Evolutionary conservation across 2,329 filamentous ascomycete species (phyloP).

Genomic region (Talaromyces sp.): DNA sequence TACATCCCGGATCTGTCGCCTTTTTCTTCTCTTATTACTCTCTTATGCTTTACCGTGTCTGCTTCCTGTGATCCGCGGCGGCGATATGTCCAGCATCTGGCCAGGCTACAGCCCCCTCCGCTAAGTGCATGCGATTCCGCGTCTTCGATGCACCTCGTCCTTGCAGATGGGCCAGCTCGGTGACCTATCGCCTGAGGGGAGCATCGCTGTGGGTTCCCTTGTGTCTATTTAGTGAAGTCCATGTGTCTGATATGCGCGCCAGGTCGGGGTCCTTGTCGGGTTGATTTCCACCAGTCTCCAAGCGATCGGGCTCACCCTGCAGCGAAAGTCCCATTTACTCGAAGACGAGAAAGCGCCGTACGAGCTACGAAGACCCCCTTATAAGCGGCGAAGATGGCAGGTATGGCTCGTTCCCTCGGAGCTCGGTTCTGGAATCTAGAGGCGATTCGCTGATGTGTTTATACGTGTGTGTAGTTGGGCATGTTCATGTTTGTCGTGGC

Average conservation of each 20-base stretch:
- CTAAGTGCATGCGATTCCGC: conserved; percentile 7
- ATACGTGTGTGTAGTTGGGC: conserved; percentile 50
- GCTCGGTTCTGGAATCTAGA: neutral
- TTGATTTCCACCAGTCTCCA: conserved; percentile 91
- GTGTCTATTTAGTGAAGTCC: neutral
- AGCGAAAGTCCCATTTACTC: conserved; percentile 95
- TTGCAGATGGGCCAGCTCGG: conserved; percentile 63
- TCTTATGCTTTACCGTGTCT: neutral
- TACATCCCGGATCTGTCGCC: neutral
- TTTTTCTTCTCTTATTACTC: neutral
- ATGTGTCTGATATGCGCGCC: conserved; percentile 7
- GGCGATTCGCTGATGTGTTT: conserved; percentile 12
- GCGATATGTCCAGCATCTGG: conserved; percentile 11
- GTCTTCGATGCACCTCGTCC: conserved; percentile 31
- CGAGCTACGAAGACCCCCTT: conserved; percentile 76
- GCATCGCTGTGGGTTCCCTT: conserved; percentile 60
- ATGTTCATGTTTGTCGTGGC: conserved; percentile 97
- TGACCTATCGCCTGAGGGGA: conserved; percentile 72
- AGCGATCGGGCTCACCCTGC: conserved; percentile 87
- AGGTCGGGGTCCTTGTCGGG: conserved; percentile 91
- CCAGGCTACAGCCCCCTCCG: conserved; percentile 3
- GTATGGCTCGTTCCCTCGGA: conserved; percentile 25
- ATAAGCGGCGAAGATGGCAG: conserved; percentile 90
- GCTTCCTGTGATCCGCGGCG: neutral
- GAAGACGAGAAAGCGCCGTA: conserved; percentile 87